Evolutionary conservation across 306 rosid genomes (phyloP).

Genomic region (Vicia villosa): DNA sequence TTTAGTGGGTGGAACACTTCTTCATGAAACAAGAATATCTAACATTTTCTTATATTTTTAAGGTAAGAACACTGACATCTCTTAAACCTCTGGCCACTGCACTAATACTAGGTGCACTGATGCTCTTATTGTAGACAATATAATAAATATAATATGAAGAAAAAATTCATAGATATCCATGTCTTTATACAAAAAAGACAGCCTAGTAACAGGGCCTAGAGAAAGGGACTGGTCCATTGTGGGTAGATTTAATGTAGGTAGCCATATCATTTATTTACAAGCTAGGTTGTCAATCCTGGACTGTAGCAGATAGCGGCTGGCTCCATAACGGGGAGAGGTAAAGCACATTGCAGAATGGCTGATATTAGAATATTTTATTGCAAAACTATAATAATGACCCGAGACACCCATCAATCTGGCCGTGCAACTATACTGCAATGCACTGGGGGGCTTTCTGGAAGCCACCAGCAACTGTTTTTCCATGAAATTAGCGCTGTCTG

Average conservation of each 20-base stretch:
- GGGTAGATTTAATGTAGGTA: not conserved
- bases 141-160: no score
- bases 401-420: not conserved
- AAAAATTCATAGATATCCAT: not conserved
- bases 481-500: not conserved
- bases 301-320: not conserved
- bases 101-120: no score
- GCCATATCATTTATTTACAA: not conserved
- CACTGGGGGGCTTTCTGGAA: not conserved
- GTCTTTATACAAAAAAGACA: not conserved
- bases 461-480: not conserved
- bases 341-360: not conserved
- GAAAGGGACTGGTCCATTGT: not conserved
- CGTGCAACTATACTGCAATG: not conserved
- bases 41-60: not conserved
- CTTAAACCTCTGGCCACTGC: no score
- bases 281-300: not conserved
- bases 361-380: no score
- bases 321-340: not conserved
- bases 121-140: not conserved
- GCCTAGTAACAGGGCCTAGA: not conserved
- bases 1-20: slow-evolving; percentile 10
- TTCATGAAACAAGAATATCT: not conserved
- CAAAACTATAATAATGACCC: no score
- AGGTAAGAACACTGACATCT: not conserved